phyloP scores from a whole-genome alignment of 768 basidiomycete genomes.

The Galerina marginata region DNA sequence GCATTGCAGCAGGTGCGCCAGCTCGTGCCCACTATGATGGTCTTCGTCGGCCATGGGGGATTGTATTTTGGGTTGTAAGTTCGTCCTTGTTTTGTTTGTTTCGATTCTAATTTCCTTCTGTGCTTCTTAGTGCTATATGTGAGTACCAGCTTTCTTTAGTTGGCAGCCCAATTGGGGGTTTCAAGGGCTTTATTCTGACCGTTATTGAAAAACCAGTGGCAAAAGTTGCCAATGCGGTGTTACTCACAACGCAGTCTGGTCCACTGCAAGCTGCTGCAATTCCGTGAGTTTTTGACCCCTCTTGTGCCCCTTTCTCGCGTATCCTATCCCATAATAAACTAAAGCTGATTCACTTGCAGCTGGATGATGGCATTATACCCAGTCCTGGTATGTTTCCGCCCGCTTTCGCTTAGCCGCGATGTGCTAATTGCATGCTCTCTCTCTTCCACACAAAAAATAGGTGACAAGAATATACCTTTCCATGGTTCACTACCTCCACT shows the following conservation, averaged over 20 bases:
- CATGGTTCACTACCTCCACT: slow-evolving; percentile 24
- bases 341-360: neutral
- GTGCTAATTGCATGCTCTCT: neutral
- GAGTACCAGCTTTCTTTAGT: neutral
- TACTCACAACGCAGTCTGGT: slow-evolving; percentile 18
- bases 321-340: neutral
- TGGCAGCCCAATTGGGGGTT: neutral
- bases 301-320: neutral
- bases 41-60: slow-evolving; percentile 24
- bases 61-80: slow-evolving; percentile 26
- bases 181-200: neutral
- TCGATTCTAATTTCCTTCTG: neutral
- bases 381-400: slow-evolving; percentile 9
- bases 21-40: slow-evolving; percentile 28
- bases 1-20: slow-evolving; percentile 15
- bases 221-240: slow-evolving; percentile 20
- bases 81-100: neutral
- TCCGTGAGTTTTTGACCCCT: neutral
- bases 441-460: neutral
- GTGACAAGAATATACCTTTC: slow-evolving; percentile 18
- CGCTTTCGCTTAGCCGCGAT: neutral
- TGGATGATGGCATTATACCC: slow-evolving; percentile 25
- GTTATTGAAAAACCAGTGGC: slow-evolving; percentile 5
- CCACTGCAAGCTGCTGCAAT: slow-evolving; percentile 23
- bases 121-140: slow-evolving; percentile 17